Percentiles rank a stretch among this genome's conserved stretches.
These are phyloP conservation scores for Dipteronia dyeriana DNA, from an alignment of 345 rosid genomes.

Conservation along the genomic window DNA sequence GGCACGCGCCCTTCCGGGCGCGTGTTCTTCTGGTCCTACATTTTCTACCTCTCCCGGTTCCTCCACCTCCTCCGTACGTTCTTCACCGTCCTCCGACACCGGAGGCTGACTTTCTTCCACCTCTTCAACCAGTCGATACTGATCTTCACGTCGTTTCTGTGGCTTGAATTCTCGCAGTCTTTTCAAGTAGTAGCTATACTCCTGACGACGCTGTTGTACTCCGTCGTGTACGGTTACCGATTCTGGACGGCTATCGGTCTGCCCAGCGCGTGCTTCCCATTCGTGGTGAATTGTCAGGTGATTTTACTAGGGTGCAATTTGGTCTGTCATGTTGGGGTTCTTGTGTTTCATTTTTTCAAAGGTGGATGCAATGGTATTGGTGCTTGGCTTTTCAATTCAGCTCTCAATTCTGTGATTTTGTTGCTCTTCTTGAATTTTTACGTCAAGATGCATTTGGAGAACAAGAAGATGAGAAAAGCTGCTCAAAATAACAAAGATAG, in stretches of 20 bases:
- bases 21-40: constrained; percentile 96
- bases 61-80: constrained; percentile 79
- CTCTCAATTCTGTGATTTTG: constrained; percentile 65
- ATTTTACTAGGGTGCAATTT: constrained; percentile 61
- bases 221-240: constrained; percentile 83
- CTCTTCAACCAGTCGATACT: constrained; percentile 68
- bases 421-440: constrained; percentile 65
- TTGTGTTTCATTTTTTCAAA: constrained; percentile 64
- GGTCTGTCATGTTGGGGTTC: constrained; percentile 77
- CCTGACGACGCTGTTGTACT: constrained; percentile 59
- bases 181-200: constrained; percentile 83
- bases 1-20: constrained; percentile 98
- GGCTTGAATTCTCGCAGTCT: constrained; percentile 93
- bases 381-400: constrained; percentile 83
- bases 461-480: background rate
- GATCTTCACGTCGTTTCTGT: constrained; percentile 72
- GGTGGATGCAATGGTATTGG: constrained; percentile 96
- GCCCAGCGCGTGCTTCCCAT: constrained; percentile 68
- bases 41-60: constrained; percentile 80
- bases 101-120: constrained; percentile 60
- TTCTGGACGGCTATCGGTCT: constrained; percentile 90
- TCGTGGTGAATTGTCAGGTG: constrained; percentile 68
- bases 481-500: background rate
- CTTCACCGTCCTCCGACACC: constrained; percentile 51
- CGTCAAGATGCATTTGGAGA: constrained; percentile 40